These are phyloP conservation scores for Linum trigynum DNA, from an alignment of 345 rosid genomes.

Conservation along the genomic window DNA sequence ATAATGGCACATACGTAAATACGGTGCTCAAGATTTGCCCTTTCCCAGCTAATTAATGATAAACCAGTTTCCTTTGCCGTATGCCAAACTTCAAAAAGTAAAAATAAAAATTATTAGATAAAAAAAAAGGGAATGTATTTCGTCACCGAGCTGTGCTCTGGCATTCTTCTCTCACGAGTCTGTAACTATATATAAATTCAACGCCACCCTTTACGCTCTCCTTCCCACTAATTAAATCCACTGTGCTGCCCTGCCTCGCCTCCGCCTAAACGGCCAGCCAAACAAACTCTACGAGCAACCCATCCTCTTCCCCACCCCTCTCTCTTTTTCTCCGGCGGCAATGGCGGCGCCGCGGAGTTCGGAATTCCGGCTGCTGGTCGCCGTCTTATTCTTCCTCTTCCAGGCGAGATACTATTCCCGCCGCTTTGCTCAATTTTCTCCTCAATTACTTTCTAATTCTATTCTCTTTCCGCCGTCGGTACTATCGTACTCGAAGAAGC, in stretches of 20 bases:
- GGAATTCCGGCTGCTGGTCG: conserved; percentile 22
- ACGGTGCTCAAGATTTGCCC: not conserved
- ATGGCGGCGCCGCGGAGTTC: not conserved
- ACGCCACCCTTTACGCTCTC: not conserved
- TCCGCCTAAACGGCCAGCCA: not conserved
- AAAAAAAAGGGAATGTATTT: not conserved
- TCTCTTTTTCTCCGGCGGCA: not conserved
- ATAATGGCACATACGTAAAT: not conserved
- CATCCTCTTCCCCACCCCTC: conserved; percentile 3
- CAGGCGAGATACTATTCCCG: conserved; percentile 30
- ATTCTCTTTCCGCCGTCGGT: not conserved
- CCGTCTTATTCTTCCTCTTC: conserved; percentile 18
- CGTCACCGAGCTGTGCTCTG: not conserved
- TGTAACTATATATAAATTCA: not conserved
- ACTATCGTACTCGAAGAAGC: no score
- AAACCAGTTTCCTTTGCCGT: not conserved
- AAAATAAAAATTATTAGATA: not conserved
- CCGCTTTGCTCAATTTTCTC: not conserved
- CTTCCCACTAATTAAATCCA: not conserved
- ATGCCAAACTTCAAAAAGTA: not conserved
- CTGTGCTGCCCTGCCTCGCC: not conserved
- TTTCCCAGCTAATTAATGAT: no score
- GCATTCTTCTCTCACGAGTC: not conserved
- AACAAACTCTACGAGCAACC: not conserved
- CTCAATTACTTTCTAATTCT: not conserved